A percentile compares a stretch with the other conserved stretches of the same genome.
These are phyloP conservation scores for Vitis cinerea DNA, from an alignment of 164 flowering plant species.

Conservation along the genomic window DNA sequence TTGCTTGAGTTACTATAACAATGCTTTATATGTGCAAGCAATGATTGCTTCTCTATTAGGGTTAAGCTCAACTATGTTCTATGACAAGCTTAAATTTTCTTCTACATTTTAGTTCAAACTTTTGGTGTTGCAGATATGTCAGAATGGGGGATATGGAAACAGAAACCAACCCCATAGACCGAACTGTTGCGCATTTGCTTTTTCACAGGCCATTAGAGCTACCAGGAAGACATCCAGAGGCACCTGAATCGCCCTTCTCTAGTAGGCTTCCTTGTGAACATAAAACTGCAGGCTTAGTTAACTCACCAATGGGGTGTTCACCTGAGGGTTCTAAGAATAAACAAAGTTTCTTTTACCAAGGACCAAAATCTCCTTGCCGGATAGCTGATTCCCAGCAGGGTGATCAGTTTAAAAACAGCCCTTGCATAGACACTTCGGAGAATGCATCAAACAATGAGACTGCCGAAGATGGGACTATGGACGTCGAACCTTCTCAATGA, in stretches of 20 bases:
- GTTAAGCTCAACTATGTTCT: neutral
- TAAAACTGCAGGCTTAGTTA: constrained; percentile 21
- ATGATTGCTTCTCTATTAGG: neutral
- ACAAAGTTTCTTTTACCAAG: constrained; percentile 22
- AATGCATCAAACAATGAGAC: constrained; percentile 35
- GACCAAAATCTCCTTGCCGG: constrained; percentile 22
- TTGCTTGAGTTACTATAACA: too few relatives aligned
- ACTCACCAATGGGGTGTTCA: constrained; percentile 19
- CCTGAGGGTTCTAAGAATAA: constrained; percentile 24
- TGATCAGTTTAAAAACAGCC: constrained; percentile 28
- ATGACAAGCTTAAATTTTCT: neutral
- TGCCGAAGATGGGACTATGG: constrained; percentile 20
- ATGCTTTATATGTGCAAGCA: too few relatives aligned
- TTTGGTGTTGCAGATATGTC: constrained; percentile 31
- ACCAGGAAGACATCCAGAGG: constrained; percentile 32
- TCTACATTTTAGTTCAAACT: neutral
- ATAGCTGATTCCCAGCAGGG: constrained; percentile 19
- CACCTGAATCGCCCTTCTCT: constrained; percentile 46
- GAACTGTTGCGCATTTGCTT: constrained; percentile 81
- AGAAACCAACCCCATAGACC: constrained; percentile 82
- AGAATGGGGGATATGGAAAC: constrained; percentile 54
- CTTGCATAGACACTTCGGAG: constrained; percentile 31
- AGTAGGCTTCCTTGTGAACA: constrained; percentile 27
- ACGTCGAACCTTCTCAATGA: constrained; percentile 30
- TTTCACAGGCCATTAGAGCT: constrained; percentile 63